phyloP scores from a whole-genome alignment of 768 basidiomycete species.

The Lactarius sp. region DNA sequence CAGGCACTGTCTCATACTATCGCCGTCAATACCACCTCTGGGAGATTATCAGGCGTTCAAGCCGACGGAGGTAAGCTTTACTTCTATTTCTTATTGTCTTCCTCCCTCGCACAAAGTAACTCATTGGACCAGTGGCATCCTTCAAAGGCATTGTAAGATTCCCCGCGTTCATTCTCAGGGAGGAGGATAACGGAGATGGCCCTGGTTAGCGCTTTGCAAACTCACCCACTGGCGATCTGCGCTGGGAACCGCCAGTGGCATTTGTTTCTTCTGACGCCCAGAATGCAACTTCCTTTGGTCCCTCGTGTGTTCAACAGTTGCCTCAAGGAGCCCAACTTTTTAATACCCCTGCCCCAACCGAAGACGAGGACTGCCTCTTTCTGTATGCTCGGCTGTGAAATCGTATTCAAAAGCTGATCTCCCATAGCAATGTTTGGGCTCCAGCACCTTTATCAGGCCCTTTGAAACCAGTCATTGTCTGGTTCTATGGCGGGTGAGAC shows the following conservation, averaged over 20 bases:
- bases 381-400: background rate
- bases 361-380: conserved; percentile 18
- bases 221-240: conserved; percentile 7
- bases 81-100: background rate
- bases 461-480: conserved; percentile 17
- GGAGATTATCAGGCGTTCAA: background rate
- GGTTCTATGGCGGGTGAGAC: conserved; percentile 20
- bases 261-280: conserved; percentile 5
- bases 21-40: conserved; percentile 11
- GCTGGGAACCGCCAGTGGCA: conserved; percentile 13
- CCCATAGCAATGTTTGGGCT: conserved; percentile 16
- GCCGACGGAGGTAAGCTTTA: conserved; percentile 7
- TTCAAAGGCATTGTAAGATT: conserved; percentile 19
- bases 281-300: conserved; percentile 12
- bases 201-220: conserved; percentile 12
- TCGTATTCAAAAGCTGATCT: background rate
- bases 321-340: background rate
- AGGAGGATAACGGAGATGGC: background rate
- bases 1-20: background rate
- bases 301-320: conserved; percentile 17
- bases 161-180: no score
- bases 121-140: conserved; percentile 2
- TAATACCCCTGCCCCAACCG: background rate
- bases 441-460: background rate
- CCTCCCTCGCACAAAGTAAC: background rate